Evolutionary conservation across 169 alveolate genomes (phyloP).

Genomic region (Plasmodium gallinaceum): DNA sequence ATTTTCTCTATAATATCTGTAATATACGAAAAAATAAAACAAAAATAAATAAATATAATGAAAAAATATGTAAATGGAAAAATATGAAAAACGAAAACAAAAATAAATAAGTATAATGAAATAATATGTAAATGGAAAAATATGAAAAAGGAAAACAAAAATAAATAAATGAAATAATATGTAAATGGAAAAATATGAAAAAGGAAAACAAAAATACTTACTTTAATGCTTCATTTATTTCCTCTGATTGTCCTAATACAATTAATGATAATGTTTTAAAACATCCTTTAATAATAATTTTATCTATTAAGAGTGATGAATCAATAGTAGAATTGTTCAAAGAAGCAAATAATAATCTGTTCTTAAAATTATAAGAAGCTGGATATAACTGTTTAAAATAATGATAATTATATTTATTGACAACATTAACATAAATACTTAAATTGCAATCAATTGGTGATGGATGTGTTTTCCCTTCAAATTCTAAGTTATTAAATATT

Average conservation of each 20-base stretch:
- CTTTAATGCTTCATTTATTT: conserved; percentile 39
- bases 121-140: too few relatives aligned
- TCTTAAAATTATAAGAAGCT: conserved; percentile 62
- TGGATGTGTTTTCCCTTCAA: conserved; percentile 70
- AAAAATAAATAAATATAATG: neutral
- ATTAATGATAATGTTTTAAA: conserved; percentile 44
- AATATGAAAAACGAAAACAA: neutral
- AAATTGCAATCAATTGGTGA: conserved; percentile 54
- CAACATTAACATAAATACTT: conserved; percentile 57
- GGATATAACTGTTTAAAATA: conserved; percentile 43
- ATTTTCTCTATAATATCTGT: conserved; percentile 56
- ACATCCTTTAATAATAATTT: conserved; percentile 63
- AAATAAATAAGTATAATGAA: neutral
- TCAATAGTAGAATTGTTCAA: conserved; percentile 28
- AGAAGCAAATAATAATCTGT: conserved; percentile 36
- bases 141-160: neutral
- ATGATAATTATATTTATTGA: conserved; percentile 39
- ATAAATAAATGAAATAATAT: neutral
- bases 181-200: too few relatives aligned
- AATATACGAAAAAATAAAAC: neutral
- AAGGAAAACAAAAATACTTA: neutral
- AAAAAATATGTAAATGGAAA: too few relatives aligned
- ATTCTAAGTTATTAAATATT: conserved; percentile 59
- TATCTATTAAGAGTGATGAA: conserved; percentile 43
- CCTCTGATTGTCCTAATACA: conserved; percentile 58